Percentiles rank a stretch among this genome's conserved stretches.
Conservation (phyloP, 2,329 filamentous ascomycete species). For the Fusarium pininemorale region DNA sequence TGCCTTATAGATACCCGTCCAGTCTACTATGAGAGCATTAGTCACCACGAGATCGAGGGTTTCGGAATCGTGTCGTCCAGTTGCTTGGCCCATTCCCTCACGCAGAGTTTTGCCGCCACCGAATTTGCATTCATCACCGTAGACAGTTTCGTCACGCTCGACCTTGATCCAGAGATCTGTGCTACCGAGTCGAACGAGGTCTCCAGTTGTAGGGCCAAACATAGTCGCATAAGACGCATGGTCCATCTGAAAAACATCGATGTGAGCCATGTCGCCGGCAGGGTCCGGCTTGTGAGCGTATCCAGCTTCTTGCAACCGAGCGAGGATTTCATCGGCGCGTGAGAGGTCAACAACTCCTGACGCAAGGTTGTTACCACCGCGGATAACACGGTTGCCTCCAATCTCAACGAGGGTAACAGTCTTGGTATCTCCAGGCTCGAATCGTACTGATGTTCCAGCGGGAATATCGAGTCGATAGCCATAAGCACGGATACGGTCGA, state of each 20-base stretch:
- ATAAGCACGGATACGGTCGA: conserved; percentile 84
- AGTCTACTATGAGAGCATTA: conserved; percentile 91
- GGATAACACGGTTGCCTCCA: conserved; percentile 79
- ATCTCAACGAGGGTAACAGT: conserved; percentile 92
- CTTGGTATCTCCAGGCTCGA: conserved; percentile 92
- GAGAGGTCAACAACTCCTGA: conserved; percentile 73
- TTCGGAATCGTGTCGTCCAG: conserved; percentile 75
- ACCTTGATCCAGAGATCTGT: conserved; percentile 93
- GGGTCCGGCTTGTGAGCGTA: conserved; percentile 82
- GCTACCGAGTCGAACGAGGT: conserved; percentile 80
- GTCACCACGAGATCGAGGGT: conserved; percentile 86
- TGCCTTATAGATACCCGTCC: conserved; percentile 93
- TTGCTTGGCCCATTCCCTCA: conserved; percentile 95
- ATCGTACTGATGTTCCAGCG: conserved; percentile 89
- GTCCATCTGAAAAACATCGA: conserved; percentile 76
- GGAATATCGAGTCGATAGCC: conserved; percentile 90
- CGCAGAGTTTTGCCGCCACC: conserved; percentile 93
- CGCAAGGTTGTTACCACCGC: conserved; percentile 84
- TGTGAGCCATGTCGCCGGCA: conserved; percentile 58
- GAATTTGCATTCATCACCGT: conserved; percentile 95
- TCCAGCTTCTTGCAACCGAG: conserved; percentile 73
- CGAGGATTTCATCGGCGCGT: conserved; percentile 72
- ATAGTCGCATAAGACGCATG: conserved; percentile 82
- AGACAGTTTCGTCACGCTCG: conserved; percentile 83
- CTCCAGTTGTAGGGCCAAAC: conserved; percentile 93